phyloP scores from a whole-genome alignment of 2,329 filamentous ascomycete species.

The Talaromyces albobiverticillius region DNA sequence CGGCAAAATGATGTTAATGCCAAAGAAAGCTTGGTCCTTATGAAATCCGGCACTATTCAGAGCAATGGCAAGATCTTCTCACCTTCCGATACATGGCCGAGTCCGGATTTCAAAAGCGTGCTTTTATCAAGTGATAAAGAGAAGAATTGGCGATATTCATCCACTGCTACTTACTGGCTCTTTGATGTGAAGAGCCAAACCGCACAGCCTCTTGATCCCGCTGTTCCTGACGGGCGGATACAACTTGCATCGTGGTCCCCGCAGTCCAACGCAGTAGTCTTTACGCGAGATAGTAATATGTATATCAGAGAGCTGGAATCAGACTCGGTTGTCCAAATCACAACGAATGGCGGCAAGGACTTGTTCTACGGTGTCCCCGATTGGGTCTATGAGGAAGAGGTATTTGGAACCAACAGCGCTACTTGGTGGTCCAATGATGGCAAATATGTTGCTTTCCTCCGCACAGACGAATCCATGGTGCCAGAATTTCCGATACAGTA shows the following conservation, averaged over 20 bases:
- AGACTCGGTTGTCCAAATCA: slow-evolving; percentile 67
- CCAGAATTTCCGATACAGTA: slow-evolving; percentile 92
- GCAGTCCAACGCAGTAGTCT: slow-evolving; percentile 80
- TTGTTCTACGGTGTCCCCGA: slow-evolving; percentile 96
- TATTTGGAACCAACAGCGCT: slow-evolving; percentile 73
- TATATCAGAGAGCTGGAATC: slow-evolving; percentile 69
- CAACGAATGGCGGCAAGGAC: slow-evolving; percentile 78
- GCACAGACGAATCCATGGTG: slow-evolving; percentile 89
- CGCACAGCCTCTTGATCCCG: slow-evolving; percentile 73
- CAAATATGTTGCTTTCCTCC: slow-evolving; percentile 83
- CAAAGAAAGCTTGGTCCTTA: slow-evolving; percentile 64
- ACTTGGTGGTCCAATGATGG: slow-evolving; percentile 96
- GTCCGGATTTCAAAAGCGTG: slow-evolving; percentile 79
- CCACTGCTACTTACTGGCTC: slow-evolving; percentile 82
- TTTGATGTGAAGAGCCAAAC: slow-evolving; percentile 81
- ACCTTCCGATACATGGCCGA: slow-evolving; percentile 69
- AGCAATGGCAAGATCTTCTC: slow-evolving; percentile 55
- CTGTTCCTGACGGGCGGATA: slow-evolving; percentile 61
- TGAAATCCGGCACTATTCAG: slow-evolving; percentile 65
- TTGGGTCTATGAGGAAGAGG: slow-evolving; percentile 93
- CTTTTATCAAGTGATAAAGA: slow-evolving; percentile 70
- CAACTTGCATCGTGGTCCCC: slow-evolving; percentile 92
- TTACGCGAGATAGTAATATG: slow-evolving; percentile 86
- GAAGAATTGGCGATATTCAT: slow-evolving; percentile 88
- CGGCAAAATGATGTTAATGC: slow-evolving; percentile 45